Percentiles rank a stretch among this genome's conserved stretches.
Conservation (phyloP, 139 green algal species). For the Picochlorum sp. region DNA sequence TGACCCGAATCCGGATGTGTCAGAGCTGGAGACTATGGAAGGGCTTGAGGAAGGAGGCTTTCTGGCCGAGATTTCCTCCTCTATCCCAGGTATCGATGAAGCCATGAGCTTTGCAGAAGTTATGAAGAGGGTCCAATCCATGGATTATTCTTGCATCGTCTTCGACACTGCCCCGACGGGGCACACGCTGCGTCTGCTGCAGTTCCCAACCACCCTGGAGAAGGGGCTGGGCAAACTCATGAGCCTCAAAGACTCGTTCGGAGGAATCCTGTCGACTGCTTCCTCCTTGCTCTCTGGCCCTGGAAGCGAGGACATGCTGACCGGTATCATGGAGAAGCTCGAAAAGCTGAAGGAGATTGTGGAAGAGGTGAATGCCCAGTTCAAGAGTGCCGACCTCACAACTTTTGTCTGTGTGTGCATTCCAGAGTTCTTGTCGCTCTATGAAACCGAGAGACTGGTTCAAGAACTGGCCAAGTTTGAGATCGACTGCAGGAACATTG, state of each 20-base stretch:
- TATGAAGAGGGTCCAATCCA: slow-evolving; percentile 90
- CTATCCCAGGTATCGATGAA: slow-evolving; percentile 95
- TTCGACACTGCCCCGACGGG: slow-evolving; percentile 94
- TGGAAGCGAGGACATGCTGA: slow-evolving; percentile 31
- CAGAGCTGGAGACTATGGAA: slow-evolving; percentile 52
- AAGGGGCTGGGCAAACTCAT: slow-evolving; percentile 90
- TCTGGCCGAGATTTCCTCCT: slow-evolving; percentile 72
- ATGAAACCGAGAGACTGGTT: slow-evolving; percentile 95
- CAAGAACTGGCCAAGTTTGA: slow-evolving; percentile 94
- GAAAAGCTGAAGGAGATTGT: slow-evolving; percentile 54
- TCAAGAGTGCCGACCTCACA: slow-evolving; percentile 85
- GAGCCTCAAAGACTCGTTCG: slow-evolving; percentile 64
- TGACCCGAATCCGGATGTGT: slow-evolving; percentile 72
- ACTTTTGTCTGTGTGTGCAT: slow-evolving; percentile 99
- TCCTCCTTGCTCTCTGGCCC: slow-evolving; percentile 28
- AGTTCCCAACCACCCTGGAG: slow-evolving; percentile 89
- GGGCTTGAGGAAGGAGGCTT: slow-evolving; percentile 36
- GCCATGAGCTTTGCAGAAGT: slow-evolving; percentile 98
- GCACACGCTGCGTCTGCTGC: slow-evolving; percentile 91
- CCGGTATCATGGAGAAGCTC: slow-evolving; percentile 53
- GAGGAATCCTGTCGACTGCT: slow-evolving; percentile 62
- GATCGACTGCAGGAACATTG: slow-evolving; percentile 91
- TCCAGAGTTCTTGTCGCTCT: slow-evolving; percentile 94
- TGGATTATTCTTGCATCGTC: slow-evolving; percentile 92
- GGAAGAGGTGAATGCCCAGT: slow-evolving; percentile 83